phyloP scores from a whole-genome alignment of 257 asterid genomes.

The Leptodermis oblonga region DNA sequence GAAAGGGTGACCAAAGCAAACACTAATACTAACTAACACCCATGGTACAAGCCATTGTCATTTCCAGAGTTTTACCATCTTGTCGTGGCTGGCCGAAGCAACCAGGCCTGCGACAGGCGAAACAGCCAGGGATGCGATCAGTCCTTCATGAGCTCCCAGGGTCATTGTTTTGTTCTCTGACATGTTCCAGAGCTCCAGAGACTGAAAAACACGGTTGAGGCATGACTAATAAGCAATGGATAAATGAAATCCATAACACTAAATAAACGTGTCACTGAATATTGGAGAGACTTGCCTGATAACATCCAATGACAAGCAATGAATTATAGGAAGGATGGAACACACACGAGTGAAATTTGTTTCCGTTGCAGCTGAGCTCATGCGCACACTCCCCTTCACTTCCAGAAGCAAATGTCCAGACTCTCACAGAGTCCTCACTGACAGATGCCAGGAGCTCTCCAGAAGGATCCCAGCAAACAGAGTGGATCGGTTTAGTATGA shows the following conservation, averaged over 20 bases:
- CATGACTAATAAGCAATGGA: neutral
- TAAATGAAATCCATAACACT: neutral
- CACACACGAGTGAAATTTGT: constrained; percentile 81
- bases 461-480: constrained; percentile 82
- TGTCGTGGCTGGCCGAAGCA: constrained; percentile 95
- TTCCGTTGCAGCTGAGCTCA: constrained; percentile 80
- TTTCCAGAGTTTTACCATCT: constrained; percentile 74
- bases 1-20: neutral
- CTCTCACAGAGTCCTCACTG: constrained; percentile 83
- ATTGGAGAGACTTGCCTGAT: constrained; percentile 70
- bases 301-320: constrained; percentile 84
- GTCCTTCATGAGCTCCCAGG: constrained; percentile 70
- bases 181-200: constrained; percentile 93
- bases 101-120: constrained; percentile 70
- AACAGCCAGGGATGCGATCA: constrained; percentile 76
- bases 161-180: constrained; percentile 75
- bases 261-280: neutral
- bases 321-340: constrained; percentile 88
- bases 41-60: neutral
- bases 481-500: constrained; percentile 63
- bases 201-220: constrained; percentile 34
- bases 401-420: constrained; percentile 84
- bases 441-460: constrained; percentile 94
- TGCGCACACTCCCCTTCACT: constrained; percentile 81
- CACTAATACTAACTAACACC: neutral